Conservation (phyloP, 306 rosid species). For the Lotus japonicus region DNA sequence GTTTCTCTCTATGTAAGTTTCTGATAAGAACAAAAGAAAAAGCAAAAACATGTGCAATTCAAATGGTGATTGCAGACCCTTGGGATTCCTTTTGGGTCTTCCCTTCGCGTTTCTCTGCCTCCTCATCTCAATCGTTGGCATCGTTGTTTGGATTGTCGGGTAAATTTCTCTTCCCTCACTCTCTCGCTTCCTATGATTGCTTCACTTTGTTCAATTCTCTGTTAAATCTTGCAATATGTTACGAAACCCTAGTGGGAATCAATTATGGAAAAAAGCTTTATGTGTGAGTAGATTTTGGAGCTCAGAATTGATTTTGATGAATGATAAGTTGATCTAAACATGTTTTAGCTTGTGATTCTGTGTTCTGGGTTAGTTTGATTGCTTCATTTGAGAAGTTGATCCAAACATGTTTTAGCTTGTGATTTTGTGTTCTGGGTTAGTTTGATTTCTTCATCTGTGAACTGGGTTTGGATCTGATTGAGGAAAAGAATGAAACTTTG, state of each 20-base stretch:
- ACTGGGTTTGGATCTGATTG: not conserved
- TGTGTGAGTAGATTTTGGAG: too few species aligned
- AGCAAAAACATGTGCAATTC: conserved; percentile 38
- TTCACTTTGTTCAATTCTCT: not conserved
- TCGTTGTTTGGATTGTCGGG: conserved; percentile 74
- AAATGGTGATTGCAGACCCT: conserved; percentile 82
- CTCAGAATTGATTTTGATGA: too few species aligned
- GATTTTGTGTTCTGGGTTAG: not conserved
- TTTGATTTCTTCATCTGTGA: not conserved
- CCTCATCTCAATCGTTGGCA: conserved; percentile 59
- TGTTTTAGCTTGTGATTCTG: too few species aligned
- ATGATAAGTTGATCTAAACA: too few species aligned
- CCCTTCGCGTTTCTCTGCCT: conserved; percentile 78
- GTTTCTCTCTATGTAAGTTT: not conserved
- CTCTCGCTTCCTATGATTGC: not conserved
- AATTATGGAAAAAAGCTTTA: too few species aligned
- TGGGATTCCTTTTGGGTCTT: conserved; percentile 82
- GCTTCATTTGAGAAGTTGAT: too few species aligned
- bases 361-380: too few species aligned
- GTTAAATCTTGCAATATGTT: not conserved
- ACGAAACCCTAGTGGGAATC: too few species aligned
- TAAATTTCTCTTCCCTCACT: conserved; percentile 1
- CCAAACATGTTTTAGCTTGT: too few species aligned
- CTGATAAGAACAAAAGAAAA: not conserved
- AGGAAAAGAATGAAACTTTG: not conserved